Conservation (phyloP, 495 filamentous ascomycete species). For the Immersiella caudata region DNA sequence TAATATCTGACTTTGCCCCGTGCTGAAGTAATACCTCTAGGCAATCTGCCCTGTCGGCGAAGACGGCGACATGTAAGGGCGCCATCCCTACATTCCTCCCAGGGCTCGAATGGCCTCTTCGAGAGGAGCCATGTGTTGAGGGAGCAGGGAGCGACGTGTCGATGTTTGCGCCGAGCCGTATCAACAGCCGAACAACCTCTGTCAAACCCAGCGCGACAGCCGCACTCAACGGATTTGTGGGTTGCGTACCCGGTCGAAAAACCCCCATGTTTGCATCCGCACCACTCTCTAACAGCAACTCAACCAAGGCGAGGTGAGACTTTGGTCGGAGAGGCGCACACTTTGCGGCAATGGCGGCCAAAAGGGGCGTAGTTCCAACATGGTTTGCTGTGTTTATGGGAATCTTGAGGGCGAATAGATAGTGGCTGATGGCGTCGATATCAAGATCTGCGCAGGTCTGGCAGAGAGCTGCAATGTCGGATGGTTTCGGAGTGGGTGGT, state of each 20-base stretch:
- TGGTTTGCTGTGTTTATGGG: too few relatives aligned
- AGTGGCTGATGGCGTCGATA: too few relatives aligned
- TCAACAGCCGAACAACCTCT: not conserved
- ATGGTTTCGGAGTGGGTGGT: too few relatives aligned
- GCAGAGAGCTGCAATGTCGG: too few relatives aligned
- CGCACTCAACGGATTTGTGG: slow-evolving; percentile 1
- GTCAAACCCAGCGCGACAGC: slow-evolving; percentile 18
- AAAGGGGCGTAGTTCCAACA: too few relatives aligned
- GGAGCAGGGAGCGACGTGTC: not conserved
- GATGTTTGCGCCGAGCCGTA: too few relatives aligned
- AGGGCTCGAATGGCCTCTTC: not conserved
- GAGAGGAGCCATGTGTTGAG: slow-evolving; percentile 4
- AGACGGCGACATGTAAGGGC: slow-evolving; percentile 30
- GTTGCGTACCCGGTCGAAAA: not conserved
- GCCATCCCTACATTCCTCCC: slow-evolving; percentile 4
- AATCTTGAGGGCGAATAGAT: too few relatives aligned
- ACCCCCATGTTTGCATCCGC: slow-evolving; percentile 24
- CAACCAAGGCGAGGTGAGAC: slow-evolving; percentile 25
- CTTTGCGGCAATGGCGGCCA: too few relatives aligned
- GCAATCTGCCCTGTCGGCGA: slow-evolving; percentile 18
- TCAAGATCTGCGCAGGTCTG: too few relatives aligned
- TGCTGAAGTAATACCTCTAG: slow-evolving; percentile 21
- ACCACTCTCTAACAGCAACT: slow-evolving; percentile 30
- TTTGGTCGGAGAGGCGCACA: not conserved
- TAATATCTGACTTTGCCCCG: slow-evolving; percentile 23